Percentiles rank a stretch among this genome's conserved stretches.
These are phyloP conservation scores for Terfezia boudieri DNA, from an alignment of 495 filamentous ascomycete genomes.

Conservation along the genomic window DNA sequence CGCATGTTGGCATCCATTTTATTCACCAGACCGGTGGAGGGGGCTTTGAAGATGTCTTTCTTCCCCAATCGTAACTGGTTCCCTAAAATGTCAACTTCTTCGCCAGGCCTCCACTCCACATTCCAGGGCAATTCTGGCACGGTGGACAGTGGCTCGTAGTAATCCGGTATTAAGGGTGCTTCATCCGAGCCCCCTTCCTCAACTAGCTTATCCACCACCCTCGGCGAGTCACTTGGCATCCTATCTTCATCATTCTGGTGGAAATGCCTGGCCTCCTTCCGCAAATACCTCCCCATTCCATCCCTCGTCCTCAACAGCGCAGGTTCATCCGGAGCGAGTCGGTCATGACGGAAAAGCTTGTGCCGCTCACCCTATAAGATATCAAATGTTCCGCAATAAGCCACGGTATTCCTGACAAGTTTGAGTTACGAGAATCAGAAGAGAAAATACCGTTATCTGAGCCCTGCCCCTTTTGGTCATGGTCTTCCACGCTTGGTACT, in stretches of 20 bases:
- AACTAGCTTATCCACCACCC: conserved; percentile 44
- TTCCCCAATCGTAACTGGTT: conserved; percentile 57
- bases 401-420: background rate
- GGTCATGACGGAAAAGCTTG: conserved; percentile 63
- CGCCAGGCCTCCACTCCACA: conserved; percentile 65
- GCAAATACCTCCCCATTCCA: conserved; percentile 31
- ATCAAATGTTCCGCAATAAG: conserved; percentile 1
- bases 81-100: conserved; percentile 64
- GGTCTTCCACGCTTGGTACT: conserved; percentile 96
- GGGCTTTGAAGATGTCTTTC: conserved; percentile 52
- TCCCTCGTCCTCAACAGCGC: conserved; percentile 58
- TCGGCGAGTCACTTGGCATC: conserved; percentile 22
- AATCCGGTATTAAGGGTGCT: conserved; percentile 46
- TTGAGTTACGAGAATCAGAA: background rate
- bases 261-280: conserved; percentile 9
- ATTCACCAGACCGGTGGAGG: conserved; percentile 48
- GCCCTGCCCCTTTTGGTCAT: conserved; percentile 80
- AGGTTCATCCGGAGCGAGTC: conserved; percentile 66
- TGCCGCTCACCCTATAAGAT: conserved; percentile 35
- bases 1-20: conserved; percentile 77
- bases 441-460: conserved; percentile 45
- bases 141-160: conserved; percentile 69
- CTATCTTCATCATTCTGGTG: background rate
- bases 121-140: conserved; percentile 63
- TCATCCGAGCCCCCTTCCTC: conserved; percentile 37